Conservation (phyloP, 306 rosid species). For the Cicer yamashitae region DNA sequence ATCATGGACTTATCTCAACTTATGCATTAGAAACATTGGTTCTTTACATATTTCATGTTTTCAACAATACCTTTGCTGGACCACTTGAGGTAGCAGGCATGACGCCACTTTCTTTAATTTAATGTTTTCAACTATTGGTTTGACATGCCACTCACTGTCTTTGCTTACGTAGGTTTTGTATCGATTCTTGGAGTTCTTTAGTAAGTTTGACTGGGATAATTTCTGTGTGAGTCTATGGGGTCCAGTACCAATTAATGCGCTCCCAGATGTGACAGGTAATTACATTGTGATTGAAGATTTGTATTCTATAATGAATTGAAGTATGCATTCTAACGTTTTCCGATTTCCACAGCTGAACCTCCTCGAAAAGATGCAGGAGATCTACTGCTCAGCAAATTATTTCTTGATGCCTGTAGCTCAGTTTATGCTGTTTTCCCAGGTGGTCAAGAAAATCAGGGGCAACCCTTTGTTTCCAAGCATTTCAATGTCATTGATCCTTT, state of each 20-base stretch:
- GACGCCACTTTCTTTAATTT: conserved; percentile 34
- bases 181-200: conserved; percentile 93
- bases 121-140: conserved; percentile 38
- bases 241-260: conserved; percentile 88
- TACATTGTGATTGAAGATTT: conserved; percentile 37
- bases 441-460: conserved; percentile 87
- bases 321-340: conserved; percentile 23
- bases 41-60: conserved; percentile 96
- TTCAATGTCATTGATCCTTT: conserved; percentile 98
- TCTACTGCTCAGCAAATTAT: conserved; percentile 80
- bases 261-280: conserved; percentile 94
- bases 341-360: conserved; percentile 74
- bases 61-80: conserved; percentile 92
- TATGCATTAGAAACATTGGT: conserved; percentile 98
- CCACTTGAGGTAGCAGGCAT: conserved; percentile 86
- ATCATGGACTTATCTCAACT: conserved; percentile 98
- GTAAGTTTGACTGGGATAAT: conserved; percentile 99
- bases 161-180: conserved; percentile 75
- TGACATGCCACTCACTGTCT: conserved; percentile 28
- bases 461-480: conserved; percentile 84
- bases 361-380: conserved; percentile 94
- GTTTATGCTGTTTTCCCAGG: conserved; percentile 89
- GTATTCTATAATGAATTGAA: conserved; percentile 17
- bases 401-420: conserved; percentile 80
- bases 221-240: conserved; percentile 97